Conservation (phyloP, 2,329 filamentous ascomycete genomes). For the Corniculantispora saksenae region DNA sequence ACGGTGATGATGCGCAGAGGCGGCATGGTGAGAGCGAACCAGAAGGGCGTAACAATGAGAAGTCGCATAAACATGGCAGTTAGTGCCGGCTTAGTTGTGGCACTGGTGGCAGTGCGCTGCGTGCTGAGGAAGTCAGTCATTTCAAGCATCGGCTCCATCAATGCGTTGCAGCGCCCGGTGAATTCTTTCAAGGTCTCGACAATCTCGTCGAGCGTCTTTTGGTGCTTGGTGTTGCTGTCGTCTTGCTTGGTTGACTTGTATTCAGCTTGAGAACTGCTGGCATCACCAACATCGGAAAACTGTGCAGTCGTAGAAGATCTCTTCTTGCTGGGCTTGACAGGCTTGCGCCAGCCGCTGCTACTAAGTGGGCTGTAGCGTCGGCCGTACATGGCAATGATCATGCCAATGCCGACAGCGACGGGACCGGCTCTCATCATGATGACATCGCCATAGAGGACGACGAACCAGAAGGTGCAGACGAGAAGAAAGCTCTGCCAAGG, state of each 20-base stretch:
- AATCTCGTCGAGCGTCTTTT: conserved; percentile 96
- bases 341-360: conserved; percentile 72
- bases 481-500: conserved; percentile 97
- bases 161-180: conserved; percentile 86
- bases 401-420: conserved; percentile 71
- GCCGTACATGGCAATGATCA: conserved; percentile 92
- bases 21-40: conserved; percentile 79
- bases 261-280: conserved; percentile 24
- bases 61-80: conserved; percentile 89
- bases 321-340: conserved; percentile 37
- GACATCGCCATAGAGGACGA: conserved; percentile 81
- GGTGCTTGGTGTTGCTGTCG: conserved; percentile 68
- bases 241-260: conserved; percentile 49
- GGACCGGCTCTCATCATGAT: conserved; percentile 83
- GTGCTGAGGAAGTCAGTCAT: conserved; percentile 93
- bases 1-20: conserved; percentile 85
- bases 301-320: conserved; percentile 26
- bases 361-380: conserved; percentile 87
- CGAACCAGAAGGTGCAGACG: conserved; percentile 81
- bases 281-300: conserved; percentile 26
- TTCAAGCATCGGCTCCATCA: conserved; percentile 84
- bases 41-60: conserved; percentile 82
- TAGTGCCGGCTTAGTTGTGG: conserved; percentile 85
- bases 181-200: conserved; percentile 90
- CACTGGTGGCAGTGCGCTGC: conserved; percentile 84